A percentile compares a stretch with the other conserved stretches of the same genome.
These are phyloP conservation scores for Craspedostauros australis DNA, from an alignment of 108 stramenopile species.

Conservation along the genomic window DNA sequence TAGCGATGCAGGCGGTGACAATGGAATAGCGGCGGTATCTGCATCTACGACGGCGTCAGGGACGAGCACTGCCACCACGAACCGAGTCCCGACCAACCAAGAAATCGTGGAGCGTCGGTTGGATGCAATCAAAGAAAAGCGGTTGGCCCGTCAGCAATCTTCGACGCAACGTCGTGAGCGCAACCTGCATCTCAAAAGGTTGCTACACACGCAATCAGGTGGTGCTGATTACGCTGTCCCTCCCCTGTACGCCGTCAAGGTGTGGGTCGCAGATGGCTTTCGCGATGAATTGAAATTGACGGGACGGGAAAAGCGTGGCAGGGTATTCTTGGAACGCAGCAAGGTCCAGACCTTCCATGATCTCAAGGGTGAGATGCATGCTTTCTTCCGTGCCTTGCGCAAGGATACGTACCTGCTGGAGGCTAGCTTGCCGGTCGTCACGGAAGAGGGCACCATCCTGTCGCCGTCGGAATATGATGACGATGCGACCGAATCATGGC, in stretches of 20 bases:
- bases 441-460: slow-evolving; percentile 45
- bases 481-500: slow-evolving; percentile 25
- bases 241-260: slow-evolving; percentile 64
- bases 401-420: slow-evolving; percentile 65
- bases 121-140: slow-evolving; percentile 36
- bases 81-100: slow-evolving; percentile 46
- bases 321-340: slow-evolving; percentile 68
- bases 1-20: too few relatives aligned
- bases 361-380: slow-evolving; percentile 59
- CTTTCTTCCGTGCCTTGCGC: slow-evolving; percentile 66
- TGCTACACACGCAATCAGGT: slow-evolving; percentile 17
- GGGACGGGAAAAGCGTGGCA: slow-evolving; percentile 80
- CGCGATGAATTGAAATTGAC: slow-evolving; percentile 63
- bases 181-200: slow-evolving; percentile 40
- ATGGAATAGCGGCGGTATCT: too few relatives aligned
- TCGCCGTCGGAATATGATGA: slow-evolving; percentile 13
- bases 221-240: slow-evolving; percentile 17
- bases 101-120: slow-evolving; percentile 58
- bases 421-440: slow-evolving; percentile 53
- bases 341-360: slow-evolving; percentile 49
- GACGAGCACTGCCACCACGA: too few relatives aligned
- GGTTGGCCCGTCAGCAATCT: slow-evolving; percentile 36
- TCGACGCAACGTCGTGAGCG: slow-evolving; percentile 36
- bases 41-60: too few relatives aligned
- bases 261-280: slow-evolving; percentile 55